A percentile compares a stretch with the other conserved stretches of the same genome.
These are phyloP conservation scores for Sporopachydermia lactativora DNA, from an alignment of 805 yeast genomes.

Conservation along the genomic window DNA sequence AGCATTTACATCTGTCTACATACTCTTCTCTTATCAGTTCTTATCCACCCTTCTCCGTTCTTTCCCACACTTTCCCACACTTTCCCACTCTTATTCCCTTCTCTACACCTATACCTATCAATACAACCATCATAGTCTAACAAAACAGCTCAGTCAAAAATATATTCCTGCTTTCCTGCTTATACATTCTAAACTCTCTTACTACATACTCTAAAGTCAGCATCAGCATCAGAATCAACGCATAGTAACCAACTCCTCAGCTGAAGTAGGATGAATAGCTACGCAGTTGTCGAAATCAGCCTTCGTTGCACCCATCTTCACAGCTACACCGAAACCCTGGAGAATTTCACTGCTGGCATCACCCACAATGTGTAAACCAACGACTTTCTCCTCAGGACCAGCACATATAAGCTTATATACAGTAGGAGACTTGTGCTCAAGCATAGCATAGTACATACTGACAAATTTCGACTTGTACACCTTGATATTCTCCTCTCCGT, in stretches of 20 bases:
- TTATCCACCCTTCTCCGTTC: too few relatives aligned
- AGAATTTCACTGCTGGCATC: slow-evolving; percentile 83
- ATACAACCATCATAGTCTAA: too few relatives aligned
- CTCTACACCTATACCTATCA: too few relatives aligned
- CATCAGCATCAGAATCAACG: slow-evolving; percentile 20
- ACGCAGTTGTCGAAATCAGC: slow-evolving; percentile 89
- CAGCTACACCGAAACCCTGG: slow-evolving; percentile 97
- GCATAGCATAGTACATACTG: slow-evolving; percentile 87
- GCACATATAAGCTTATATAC: slow-evolving; percentile 69
- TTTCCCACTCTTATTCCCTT: too few relatives aligned
- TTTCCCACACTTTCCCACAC: too few relatives aligned
- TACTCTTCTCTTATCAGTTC: too few relatives aligned
- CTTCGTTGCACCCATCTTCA: slow-evolving; percentile 98
- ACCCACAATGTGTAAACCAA: slow-evolving; percentile 90
- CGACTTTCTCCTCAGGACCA: slow-evolving; percentile 81
- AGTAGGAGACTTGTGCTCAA: slow-evolving; percentile 69
- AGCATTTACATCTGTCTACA: too few relatives aligned
- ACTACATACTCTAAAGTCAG: too few relatives aligned
- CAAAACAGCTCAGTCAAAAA: too few relatives aligned
- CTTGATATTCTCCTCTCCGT: slow-evolving; percentile 69
- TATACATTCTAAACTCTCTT: too few relatives aligned
- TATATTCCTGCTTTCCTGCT: too few relatives aligned
- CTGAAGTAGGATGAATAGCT: slow-evolving; percentile 97
- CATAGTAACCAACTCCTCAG: slow-evolving; percentile 93
- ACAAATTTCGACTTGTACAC: slow-evolving; percentile 72